phyloP scores from a whole-genome alignment of 495 filamentous ascomycete genomes.

The Aspergillus biplanus region DNA sequence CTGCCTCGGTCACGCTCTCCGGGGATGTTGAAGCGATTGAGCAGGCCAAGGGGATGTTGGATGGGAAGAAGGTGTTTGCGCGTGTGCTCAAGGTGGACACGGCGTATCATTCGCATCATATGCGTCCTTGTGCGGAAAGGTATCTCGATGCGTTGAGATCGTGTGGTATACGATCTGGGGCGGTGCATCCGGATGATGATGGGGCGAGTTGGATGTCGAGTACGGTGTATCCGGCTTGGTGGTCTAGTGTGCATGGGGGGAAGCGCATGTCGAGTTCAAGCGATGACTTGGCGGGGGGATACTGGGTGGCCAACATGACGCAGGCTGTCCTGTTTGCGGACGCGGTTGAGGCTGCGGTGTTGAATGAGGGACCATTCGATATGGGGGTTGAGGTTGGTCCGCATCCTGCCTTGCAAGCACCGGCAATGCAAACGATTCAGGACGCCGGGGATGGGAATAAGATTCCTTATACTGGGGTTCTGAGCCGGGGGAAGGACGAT shows the following conservation, averaged over 20 bases:
- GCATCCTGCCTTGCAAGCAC: slow-evolving; percentile 49
- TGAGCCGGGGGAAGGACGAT: slow-evolving; percentile 34
- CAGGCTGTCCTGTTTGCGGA: slow-evolving; percentile 29
- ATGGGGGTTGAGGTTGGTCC: slow-evolving; percentile 54
- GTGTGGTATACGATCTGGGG: slow-evolving; percentile 4
- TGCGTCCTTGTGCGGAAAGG: slow-evolving; percentile 46
- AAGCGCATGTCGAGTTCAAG: no score
- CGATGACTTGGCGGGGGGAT: slow-evolving; percentile 2
- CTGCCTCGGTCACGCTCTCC: slow-evolving; percentile 40
- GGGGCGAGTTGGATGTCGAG: no score
- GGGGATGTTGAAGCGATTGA: slow-evolving; percentile 51
- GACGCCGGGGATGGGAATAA: slow-evolving; percentile 7
- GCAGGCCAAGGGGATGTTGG: slow-evolving; percentile 40
- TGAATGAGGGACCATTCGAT: slow-evolving; percentile 32
- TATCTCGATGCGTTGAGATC: slow-evolving; percentile 41
- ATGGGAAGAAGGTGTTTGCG: slow-evolving; percentile 48
- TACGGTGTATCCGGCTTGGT: no score
- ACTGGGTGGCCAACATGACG: slow-evolving; percentile 19
- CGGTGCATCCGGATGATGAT: background rate
- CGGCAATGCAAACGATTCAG: slow-evolving; percentile 31
- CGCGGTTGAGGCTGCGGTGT: slow-evolving; percentile 39
- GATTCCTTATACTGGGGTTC: slow-evolving; percentile 38
- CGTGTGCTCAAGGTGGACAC: slow-evolving; percentile 43
- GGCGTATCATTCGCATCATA: slow-evolving; percentile 66
- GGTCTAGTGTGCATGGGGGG: no score